Percentiles rank a stretch among this genome's conserved stretches.
phyloP scores from a whole-genome alignment of 306 rosid species.

The Sicyos edulis region DNA sequence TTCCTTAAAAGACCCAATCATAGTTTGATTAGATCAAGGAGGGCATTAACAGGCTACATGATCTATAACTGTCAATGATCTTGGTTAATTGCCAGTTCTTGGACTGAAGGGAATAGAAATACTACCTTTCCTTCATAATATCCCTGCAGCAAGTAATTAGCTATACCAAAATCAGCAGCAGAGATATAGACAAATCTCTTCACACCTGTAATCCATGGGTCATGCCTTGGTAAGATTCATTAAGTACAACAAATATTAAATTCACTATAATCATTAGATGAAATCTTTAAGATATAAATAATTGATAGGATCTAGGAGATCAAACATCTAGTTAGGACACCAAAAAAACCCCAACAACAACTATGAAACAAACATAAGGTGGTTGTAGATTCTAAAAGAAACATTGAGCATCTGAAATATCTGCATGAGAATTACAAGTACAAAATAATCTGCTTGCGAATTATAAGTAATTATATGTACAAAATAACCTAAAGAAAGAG shows the following conservation, averaged over 20 bases:
- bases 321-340: conserved; percentile 4
- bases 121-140: conserved; percentile 95
- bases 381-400: background rate
- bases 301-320: background rate
- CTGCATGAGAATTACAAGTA: background rate
- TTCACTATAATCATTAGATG: too few species aligned
- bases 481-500: background rate
- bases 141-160: conserved; percentile 64
- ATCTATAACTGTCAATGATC: background rate
- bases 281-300: background rate
- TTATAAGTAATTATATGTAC: background rate
- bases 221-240: background rate
- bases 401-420: background rate
- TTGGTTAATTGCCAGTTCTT: background rate
- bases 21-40: background rate
- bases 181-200: conserved; percentile 88
- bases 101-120: background rate
- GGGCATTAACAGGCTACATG: background rate
- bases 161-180: conserved; percentile 90
- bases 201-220: conserved; percentile 51
- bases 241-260: too few species aligned
- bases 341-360: background rate
- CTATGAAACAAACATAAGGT: background rate
- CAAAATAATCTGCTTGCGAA: background rate
- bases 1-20: background rate